A percentile compares a stretch with the other conserved stretches of the same genome.
Conservation (phyloP, 1,139 yeast species). For the Blastobotrys arbuscula region DNA sequence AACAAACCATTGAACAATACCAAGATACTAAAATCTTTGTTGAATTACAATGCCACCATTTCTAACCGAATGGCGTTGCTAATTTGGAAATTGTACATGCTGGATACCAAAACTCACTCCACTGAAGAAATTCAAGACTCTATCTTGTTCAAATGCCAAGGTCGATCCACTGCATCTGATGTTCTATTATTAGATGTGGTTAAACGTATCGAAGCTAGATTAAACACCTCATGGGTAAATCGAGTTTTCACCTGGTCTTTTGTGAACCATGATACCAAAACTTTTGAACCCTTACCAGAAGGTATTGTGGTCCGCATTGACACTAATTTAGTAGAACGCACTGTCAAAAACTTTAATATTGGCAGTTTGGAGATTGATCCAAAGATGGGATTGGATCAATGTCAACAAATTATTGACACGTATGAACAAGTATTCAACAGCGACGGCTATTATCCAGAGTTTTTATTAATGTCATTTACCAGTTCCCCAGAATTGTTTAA, state of each 20-base stretch:
- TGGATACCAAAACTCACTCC: conserved; percentile 46
- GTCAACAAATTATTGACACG: not conserved
- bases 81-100: conserved; percentile 27
- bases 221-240: conserved; percentile 53
- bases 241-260: conserved; percentile 64
- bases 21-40: not conserved
- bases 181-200: conserved; percentile 52
- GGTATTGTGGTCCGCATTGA: conserved; percentile 53
- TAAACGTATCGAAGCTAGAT: conserved; percentile 48
- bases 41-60: too few relatives aligned
- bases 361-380: conserved; percentile 12
- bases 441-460: conserved; percentile 27
- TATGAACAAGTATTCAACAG: conserved; percentile 1
- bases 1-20: not conserved
- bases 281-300: conserved; percentile 35
- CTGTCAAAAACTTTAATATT: conserved; percentile 39
- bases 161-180: conserved; percentile 60
- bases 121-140: conserved; percentile 43
- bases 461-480: conserved; percentile 28
- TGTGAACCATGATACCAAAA: conserved; percentile 30
- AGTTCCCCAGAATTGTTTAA: conserved; percentile 28
- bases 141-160: conserved; percentile 51
- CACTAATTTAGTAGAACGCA: conserved; percentile 45
- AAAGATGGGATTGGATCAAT: conserved; percentile 5
- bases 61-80: conserved; percentile 16